A percentile compares a stretch with the other conserved stretches of the same genome.
phyloP scores from a whole-genome alignment of 177 flowering plant species.

The Vitis hybrid region DNA sequence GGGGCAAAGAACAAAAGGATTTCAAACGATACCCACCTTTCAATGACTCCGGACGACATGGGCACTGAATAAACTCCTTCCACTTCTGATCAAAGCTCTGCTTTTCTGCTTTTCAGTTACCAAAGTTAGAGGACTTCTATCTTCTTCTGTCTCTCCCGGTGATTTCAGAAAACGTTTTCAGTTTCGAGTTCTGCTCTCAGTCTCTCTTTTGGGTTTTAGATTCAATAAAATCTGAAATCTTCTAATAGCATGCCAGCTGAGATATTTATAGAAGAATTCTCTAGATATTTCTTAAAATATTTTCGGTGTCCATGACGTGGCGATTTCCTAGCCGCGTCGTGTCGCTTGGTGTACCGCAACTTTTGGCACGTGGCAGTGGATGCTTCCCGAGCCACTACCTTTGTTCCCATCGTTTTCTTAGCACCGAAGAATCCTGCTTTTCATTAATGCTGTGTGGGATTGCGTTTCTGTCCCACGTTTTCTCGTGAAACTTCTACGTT shows the following conservation, averaged over 20 bases:
- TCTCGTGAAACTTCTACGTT: not conserved
- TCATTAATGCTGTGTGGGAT: not conserved
- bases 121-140: no score
- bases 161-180: no score
- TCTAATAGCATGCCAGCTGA: not conserved
- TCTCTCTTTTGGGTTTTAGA: no score
- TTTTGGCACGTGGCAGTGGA: constrained; percentile 29
- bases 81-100: no score
- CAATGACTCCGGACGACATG: no score
- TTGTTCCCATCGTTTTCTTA: constrained; percentile 16
- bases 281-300: constrained; percentile 35
- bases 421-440: constrained; percentile 12
- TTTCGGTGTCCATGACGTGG: constrained; percentile 23
- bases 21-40: no score
- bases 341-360: not conserved
- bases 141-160: no score
- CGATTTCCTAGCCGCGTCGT: constrained; percentile 17
- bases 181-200: no score
- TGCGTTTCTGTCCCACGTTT: not conserved
- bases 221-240: constrained; percentile 2
- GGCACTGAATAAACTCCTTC: no score
- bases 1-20: no score
- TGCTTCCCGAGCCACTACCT: constrained; percentile 28
- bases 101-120: no score
- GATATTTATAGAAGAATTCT: constrained; percentile 43